Evolutionary conservation across 2,329 filamentous ascomycete species (phyloP).

Genomic region (Colletotrichum sp.): DNA sequence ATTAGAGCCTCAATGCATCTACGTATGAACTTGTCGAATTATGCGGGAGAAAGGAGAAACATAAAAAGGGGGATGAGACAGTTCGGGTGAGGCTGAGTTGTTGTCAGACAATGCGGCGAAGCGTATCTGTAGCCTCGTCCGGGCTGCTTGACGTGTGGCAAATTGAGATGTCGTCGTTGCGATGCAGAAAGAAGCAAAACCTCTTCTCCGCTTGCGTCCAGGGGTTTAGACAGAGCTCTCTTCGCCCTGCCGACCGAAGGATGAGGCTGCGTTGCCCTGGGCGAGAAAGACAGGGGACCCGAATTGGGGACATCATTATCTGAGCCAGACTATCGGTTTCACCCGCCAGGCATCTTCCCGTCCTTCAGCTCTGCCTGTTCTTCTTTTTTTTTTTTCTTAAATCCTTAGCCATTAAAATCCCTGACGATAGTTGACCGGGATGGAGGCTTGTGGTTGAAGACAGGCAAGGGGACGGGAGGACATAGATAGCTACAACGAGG

Average conservation of each 20-base stretch:
- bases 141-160: neutral
- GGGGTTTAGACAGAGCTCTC: neutral
- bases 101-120: neutral
- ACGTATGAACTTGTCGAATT: neutral
- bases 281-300: neutral
- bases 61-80: neutral
- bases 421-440: neutral
- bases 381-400: neutral
- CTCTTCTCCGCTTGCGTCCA: neutral
- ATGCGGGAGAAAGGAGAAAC: neutral
- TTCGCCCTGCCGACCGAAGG: neutral
- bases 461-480: neutral
- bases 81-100: neutral
- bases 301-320: neutral
- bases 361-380: neutral
- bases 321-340: slow-evolving; percentile 7
- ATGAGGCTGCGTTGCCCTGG: neutral
- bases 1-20: neutral
- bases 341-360: neutral
- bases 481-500: neutral
- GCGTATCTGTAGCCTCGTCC: neutral
- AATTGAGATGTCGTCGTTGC: neutral
- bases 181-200: neutral
- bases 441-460: neutral
- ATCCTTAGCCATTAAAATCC: neutral